Conservation (phyloP, 306 rosid species). For the Trichosanthes cucumerina region DNA sequence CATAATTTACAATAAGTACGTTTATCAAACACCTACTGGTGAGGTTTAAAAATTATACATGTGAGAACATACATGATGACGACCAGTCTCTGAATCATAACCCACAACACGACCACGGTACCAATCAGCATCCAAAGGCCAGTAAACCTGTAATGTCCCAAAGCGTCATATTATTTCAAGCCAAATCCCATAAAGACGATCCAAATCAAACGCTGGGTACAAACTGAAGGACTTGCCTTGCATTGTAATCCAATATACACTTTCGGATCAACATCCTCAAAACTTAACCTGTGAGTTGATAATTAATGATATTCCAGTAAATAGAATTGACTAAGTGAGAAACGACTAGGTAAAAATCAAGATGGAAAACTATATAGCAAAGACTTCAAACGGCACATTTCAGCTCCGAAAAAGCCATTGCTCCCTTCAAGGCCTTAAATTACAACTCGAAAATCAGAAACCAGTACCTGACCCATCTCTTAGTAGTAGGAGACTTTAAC, state of each 20-base stretch:
- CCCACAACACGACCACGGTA: slow-evolving; percentile 53
- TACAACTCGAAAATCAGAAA: slow-evolving; percentile 1
- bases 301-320: slow-evolving; percentile 15
- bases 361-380: not conserved
- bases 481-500: slow-evolving; percentile 37
- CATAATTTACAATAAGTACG: not conserved
- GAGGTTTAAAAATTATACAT: not conserved
- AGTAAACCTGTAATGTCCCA: slow-evolving; percentile 54
- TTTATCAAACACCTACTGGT: not conserved
- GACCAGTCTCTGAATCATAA: slow-evolving; percentile 44
- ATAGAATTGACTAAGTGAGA: not conserved
- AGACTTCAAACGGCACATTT: not conserved
- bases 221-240: slow-evolving; percentile 55
- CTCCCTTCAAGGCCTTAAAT: not conserved
- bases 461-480: slow-evolving; percentile 71
- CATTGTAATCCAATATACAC: slow-evolving; percentile 69
- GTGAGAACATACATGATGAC: slow-evolving; percentile 54
- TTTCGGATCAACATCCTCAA: slow-evolving; percentile 55
- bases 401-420: not conserved
- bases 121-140: slow-evolving; percentile 88
- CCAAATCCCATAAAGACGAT: not conserved
- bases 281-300: slow-evolving; percentile 53
- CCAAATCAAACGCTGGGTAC: not conserved
- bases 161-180: slow-evolving; percentile 10
- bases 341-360: not conserved